phyloP scores from a whole-genome alignment of 163 green algal species.

The Dunaliella salina region DNA sequence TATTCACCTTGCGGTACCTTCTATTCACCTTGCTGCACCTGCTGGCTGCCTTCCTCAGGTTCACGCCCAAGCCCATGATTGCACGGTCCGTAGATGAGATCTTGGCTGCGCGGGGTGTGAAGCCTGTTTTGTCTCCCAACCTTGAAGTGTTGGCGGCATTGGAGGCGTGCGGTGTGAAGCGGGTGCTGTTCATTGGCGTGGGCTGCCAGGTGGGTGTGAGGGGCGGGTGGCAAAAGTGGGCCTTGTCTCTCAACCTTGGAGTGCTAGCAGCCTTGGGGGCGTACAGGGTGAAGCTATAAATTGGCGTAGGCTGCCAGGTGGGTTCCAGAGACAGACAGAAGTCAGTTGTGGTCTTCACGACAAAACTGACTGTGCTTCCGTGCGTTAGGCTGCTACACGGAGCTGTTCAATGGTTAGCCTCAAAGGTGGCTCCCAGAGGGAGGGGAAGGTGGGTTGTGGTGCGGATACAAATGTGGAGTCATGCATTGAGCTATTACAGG shows the following conservation, averaged over 20 bases:
- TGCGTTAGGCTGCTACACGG: too few relatives aligned
- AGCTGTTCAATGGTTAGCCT: too few relatives aligned
- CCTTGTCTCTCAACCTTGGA: slow-evolving; percentile 64
- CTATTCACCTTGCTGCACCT: too few relatives aligned
- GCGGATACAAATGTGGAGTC: slow-evolving; percentile 20
- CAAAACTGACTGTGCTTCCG: too few relatives aligned
- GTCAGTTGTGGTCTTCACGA: too few relatives aligned
- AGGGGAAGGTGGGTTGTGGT: slow-evolving; percentile 96
- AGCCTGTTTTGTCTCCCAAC: slow-evolving; percentile 67
- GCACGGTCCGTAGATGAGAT: slow-evolving; percentile 84
- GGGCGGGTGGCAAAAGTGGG: slow-evolving; percentile 72
- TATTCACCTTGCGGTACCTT: too few relatives aligned
- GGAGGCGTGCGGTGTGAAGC: slow-evolving; percentile 80
- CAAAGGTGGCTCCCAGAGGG: too few relatives aligned
- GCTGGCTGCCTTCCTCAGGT: slow-evolving; percentile 32
- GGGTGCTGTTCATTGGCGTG: slow-evolving; percentile 94
- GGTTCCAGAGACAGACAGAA: too few relatives aligned
- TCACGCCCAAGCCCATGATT: slow-evolving; percentile 82
- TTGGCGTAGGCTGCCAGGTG: too few relatives aligned
- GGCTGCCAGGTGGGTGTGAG: slow-evolving; percentile 86
- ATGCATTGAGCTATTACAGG: too few relatives aligned
- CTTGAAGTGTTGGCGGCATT: slow-evolving; percentile 80
- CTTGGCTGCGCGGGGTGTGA: slow-evolving; percentile 71
- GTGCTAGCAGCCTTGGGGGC: slow-evolving; percentile 89
- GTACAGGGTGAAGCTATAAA: slow-evolving; percentile 74